A percentile compares a stretch with the other conserved stretches of the same genome.
Evolutionary conservation across 176 grass and related monocot genomes (phyloP).

Genomic region (Musa itinerans): DNA sequence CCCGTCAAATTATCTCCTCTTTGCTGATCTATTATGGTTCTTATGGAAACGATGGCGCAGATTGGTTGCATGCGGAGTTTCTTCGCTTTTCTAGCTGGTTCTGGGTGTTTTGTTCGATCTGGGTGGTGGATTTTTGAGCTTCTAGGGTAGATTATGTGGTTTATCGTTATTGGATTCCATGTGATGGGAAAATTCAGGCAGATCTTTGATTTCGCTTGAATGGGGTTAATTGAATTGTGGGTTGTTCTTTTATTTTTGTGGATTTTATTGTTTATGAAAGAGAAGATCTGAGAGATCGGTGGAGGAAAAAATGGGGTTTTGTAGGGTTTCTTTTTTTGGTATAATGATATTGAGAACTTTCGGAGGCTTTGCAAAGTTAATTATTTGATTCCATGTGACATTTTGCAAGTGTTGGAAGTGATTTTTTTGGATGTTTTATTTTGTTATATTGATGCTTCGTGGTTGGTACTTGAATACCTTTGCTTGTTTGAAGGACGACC

Average conservation of each 20-base stretch:
- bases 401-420: too few species aligned
- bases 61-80: background rate
- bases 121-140: background rate
- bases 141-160: background rate
- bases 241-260: background rate
- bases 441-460: background rate
- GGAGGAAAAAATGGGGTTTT: background rate
- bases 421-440: too few species aligned
- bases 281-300: too few species aligned
- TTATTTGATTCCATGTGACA: too few species aligned
- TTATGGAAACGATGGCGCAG: background rate
- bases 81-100: background rate
- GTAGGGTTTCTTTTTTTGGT: background rate
- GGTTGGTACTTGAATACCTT: background rate
- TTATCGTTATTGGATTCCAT: background rate
- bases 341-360: too few species aligned
- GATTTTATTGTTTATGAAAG: too few species aligned
- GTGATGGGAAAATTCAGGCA: background rate
- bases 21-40: background rate
- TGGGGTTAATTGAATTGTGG: background rate
- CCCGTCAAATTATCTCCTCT: background rate
- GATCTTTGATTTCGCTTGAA: background rate
- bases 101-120: background rate
- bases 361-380: too few species aligned
- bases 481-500: constrained; percentile 38